Percentiles rank a stretch among this genome's conserved stretches.
phyloP scores from a whole-genome alignment of 352 stramenopile genomes.

The Globisporangium uncinulatum region DNA sequence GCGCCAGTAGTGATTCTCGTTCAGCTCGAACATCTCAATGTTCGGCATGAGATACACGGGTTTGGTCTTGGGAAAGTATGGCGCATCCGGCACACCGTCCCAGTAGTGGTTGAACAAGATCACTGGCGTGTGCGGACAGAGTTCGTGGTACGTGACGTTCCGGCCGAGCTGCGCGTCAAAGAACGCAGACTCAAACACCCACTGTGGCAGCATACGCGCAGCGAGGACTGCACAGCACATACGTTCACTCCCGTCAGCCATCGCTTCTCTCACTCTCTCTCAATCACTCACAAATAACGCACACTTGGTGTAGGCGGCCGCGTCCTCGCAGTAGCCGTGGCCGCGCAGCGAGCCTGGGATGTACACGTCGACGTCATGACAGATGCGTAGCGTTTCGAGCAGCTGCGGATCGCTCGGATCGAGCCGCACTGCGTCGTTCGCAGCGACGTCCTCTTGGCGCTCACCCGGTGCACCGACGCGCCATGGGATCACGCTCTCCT shows the following conservation, averaged over 20 bases:
- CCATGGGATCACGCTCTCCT: conserved; percentile 28
- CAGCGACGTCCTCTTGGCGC: conserved; percentile 10
- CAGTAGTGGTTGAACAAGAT: conserved; percentile 63
- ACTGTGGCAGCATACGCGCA: conserved; percentile 35
- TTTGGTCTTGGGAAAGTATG: conserved; percentile 30
- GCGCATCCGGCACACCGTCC: conserved; percentile 20
- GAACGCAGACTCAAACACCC: conserved; percentile 35
- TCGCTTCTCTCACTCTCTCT: neutral
- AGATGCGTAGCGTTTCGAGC: conserved; percentile 37
- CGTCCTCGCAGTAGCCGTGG: conserved; percentile 63
- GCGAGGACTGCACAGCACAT: conserved; percentile 22
- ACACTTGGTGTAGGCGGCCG: conserved; percentile 59
- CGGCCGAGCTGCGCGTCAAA: conserved; percentile 18
- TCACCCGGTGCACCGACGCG: conserved; percentile 11
- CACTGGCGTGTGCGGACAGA: conserved; percentile 40
- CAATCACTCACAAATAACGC: conserved; percentile 15
- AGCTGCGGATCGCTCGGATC: conserved; percentile 27
- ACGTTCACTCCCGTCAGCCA: neutral
- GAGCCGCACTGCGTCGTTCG: conserved; percentile 14
- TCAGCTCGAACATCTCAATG: conserved; percentile 56
- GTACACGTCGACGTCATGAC: conserved; percentile 63
- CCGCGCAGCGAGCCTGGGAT: conserved; percentile 28
- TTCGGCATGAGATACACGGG: conserved; percentile 45
- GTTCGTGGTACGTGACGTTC: conserved; percentile 39
- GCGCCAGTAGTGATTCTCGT: conserved; percentile 30